These are phyloP conservation scores for Microcyclospora tardicrescens DNA, from an alignment of 2,329 filamentous ascomycete species.

Conservation along the genomic window DNA sequence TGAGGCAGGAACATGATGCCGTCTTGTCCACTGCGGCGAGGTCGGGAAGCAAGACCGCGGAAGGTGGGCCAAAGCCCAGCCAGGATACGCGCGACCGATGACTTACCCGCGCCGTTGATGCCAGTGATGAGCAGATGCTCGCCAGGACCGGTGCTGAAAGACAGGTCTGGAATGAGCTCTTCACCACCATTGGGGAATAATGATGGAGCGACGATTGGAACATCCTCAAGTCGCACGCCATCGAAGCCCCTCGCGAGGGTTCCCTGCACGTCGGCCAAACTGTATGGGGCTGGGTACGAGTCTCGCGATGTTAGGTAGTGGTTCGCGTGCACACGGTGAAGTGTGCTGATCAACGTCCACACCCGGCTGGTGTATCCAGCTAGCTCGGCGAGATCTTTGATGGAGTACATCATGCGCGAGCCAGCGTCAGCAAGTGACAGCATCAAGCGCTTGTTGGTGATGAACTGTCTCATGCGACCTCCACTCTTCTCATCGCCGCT, in stretches of 20 bases:
- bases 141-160: conserved; percentile 76
- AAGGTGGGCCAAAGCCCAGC: conserved; percentile 95
- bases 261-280: conserved; percentile 79
- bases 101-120: conserved; percentile 89
- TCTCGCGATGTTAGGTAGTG: conserved; percentile 63
- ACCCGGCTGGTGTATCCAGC: conserved; percentile 93
- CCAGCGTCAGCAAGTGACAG: conserved; percentile 91
- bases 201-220: conserved; percentile 79
- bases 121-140: conserved; percentile 93
- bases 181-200: conserved; percentile 85
- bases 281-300: conserved; percentile 50
- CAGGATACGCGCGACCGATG: conserved; percentile 71
- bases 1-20: conserved; percentile 99
- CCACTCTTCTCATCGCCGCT: conserved; percentile 21
- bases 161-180: conserved; percentile 76
- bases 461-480: conserved; percentile 93
- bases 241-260: conserved; percentile 93
- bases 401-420: conserved; percentile 98
- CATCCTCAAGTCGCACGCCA: conserved; percentile 82
- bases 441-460: conserved; percentile 98
- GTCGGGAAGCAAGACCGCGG: conserved; percentile 77
- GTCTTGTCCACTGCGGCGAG: conserved; percentile 55
- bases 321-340: conserved; percentile 84
- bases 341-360: conserved; percentile 85
- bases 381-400: conserved; percentile 92